These are phyloP conservation scores for Fraxinus platypoda DNA, from an alignment of 305 asterid genomes.

Conservation along the genomic window DNA sequence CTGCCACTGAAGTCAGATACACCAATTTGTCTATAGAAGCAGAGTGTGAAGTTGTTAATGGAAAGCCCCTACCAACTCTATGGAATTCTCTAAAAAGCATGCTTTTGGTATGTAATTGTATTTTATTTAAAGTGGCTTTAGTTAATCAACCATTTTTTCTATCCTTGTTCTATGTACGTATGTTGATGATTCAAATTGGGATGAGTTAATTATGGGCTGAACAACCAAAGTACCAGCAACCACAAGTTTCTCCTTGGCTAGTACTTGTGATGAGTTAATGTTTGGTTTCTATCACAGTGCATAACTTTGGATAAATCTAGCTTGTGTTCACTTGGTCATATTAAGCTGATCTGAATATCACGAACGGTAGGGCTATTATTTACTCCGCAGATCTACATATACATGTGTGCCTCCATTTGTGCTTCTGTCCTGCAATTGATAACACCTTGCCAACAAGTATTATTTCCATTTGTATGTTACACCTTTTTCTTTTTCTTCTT, in stretches of 20 bases:
- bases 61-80: constrained; percentile 83
- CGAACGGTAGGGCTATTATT: not conserved
- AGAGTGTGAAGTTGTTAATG: constrained; percentile 72
- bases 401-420: not conserved
- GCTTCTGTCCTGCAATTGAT: not conserved
- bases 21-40: constrained; percentile 53
- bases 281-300: not conserved
- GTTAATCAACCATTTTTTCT: not conserved
- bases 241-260: not conserved
- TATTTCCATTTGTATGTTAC: not conserved
- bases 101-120: constrained; percentile 37
- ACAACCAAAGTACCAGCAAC: not conserved
- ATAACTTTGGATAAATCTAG: not conserved
- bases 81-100: constrained; percentile 65
- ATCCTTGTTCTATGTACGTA: not conserved
- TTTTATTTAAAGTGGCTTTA: not conserved
- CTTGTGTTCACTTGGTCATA: not conserved
- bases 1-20: constrained; percentile 72
- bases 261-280: not conserved
- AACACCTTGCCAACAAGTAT: not conserved
- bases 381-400: not conserved
- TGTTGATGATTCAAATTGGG: not conserved
- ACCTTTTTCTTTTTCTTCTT: not conserved
- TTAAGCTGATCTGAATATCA: not conserved
- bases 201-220: not conserved